Percentiles rank a stretch among this genome's conserved stretches.
Evolutionary conservation across 352 stramenopile genomes (phyloP).

Genomic region (Globisporangium parvum): DNA sequence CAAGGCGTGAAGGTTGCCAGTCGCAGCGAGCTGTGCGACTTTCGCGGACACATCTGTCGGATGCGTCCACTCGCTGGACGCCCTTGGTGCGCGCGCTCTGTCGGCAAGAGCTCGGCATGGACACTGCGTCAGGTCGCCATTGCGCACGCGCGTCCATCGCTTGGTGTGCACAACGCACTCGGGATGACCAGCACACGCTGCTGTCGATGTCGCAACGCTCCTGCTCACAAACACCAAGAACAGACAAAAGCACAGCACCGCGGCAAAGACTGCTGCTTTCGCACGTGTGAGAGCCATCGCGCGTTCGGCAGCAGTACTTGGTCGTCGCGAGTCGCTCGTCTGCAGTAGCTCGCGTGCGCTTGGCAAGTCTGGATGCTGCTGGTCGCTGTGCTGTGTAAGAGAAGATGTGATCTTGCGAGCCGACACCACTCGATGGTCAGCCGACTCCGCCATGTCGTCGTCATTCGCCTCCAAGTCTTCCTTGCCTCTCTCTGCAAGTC

Average conservation of each 20-base stretch:
- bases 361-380: no score
- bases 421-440: no score
- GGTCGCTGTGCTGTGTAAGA: no score
- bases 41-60: slow-evolving; percentile 13
- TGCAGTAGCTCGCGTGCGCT: no score
- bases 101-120: slow-evolving; percentile 21
- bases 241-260: slow-evolving; percentile 15
- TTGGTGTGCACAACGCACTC: slow-evolving; percentile 9
- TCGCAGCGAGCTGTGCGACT: slow-evolving; percentile 20
- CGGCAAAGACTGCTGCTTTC: neutral
- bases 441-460: no score
- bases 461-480: no score
- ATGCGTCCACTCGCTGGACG: slow-evolving; percentile 18
- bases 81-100: slow-evolving; percentile 18
- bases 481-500: no score
- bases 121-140: slow-evolving; percentile 16
- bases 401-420: no score
- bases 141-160: slow-evolving; percentile 1
- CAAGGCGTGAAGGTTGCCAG: slow-evolving; percentile 24
- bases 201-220: slow-evolving; percentile 4
- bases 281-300: neutral
- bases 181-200: slow-evolving; percentile 7
- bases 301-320: no score
- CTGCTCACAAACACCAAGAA: neutral
- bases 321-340: no score